Conservation (phyloP, 768 basidiomycete species). For the Lactarius tabidus region DNA sequence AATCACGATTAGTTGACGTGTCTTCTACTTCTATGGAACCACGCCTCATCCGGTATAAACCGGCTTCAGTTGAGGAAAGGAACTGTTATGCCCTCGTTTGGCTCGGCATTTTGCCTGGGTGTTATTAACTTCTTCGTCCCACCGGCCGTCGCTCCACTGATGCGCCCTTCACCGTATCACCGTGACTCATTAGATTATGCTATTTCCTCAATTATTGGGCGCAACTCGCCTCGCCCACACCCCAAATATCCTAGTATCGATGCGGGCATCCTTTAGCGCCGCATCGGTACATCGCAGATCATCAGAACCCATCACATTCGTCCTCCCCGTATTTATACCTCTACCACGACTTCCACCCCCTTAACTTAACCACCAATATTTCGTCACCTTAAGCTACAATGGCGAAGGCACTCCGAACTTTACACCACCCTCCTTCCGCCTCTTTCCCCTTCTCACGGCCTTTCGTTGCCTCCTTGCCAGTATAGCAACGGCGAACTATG, state of each 20-base stretch:
- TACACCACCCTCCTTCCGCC: background rate
- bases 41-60: background rate
- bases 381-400: background rate
- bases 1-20: background rate
- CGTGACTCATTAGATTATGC: background rate
- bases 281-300: too few species aligned
- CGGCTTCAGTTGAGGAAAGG: background rate
- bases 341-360: background rate
- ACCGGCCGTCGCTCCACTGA: background rate
- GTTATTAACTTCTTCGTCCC: background rate
- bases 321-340: background rate
- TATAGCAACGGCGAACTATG: background rate
- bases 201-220: background rate
- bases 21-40: background rate
- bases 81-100: background rate
- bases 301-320: background rate
- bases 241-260: background rate
- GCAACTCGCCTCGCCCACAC: background rate
- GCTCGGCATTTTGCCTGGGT: background rate
- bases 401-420: background rate
- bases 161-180: background rate
- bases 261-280: too few species aligned
- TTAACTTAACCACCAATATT: background rate
- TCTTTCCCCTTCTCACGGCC: background rate
- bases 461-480: background rate